A percentile compares a stretch with the other conserved stretches of the same genome.
Evolutionary conservation across 1,284 basidiomycete genomes (phyloP).

Genomic region (Wallemia hederae): DNA sequence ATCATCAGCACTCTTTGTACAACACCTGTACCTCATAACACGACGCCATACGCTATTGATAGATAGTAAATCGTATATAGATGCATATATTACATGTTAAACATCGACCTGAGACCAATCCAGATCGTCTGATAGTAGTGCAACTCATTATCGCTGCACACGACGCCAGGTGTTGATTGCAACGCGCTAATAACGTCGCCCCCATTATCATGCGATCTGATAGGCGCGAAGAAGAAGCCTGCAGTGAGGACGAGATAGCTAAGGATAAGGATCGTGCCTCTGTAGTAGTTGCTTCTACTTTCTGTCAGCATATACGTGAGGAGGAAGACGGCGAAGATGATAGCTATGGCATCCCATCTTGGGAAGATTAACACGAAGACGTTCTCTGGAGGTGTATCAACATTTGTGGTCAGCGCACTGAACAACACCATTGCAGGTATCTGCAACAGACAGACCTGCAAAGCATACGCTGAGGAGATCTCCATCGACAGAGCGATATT

Average conservation of each 20-base stretch:
- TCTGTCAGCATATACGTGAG: conserved; percentile 99
- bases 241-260: conserved; percentile 50
- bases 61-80: no score
- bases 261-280: conserved; percentile 68
- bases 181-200: not conserved
- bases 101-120: not conserved
- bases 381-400: not conserved
- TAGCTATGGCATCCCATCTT: conserved; percentile 86
- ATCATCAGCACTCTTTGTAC: no score
- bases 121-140: not conserved
- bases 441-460: conserved; percentile 91
- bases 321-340: conserved; percentile 33
- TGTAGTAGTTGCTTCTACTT: conserved; percentile 85
- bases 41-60: no score
- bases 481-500: conserved; percentile 55
- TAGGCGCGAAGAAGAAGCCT: conserved; percentile 39
- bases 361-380: conserved; percentile 48
- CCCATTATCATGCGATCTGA: not conserved
- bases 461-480: conserved; percentile 76
- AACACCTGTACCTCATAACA: no score
- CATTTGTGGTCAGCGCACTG: conserved; percentile 33
- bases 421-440: conserved; percentile 98
- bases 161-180: not conserved
- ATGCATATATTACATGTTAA: not conserved
- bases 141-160: not conserved